phyloP scores from a whole-genome alignment of 2,329 filamentous ascomycete species.

The Coniella vitis region DNA sequence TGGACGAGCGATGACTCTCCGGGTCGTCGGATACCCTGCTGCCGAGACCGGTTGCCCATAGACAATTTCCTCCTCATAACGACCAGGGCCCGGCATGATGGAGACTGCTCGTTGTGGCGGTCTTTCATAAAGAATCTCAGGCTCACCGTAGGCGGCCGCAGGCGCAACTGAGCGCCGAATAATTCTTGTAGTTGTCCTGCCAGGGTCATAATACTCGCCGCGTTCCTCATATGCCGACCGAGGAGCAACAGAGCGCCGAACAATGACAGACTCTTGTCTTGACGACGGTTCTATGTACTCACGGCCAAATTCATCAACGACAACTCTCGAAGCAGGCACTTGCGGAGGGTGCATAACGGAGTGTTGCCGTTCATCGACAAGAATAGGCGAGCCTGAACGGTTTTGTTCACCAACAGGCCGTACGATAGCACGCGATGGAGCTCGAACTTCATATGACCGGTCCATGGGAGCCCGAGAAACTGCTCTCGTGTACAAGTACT shows the following conservation, averaged over 20 bases:
- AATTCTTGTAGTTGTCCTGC: slow-evolving; percentile 19
- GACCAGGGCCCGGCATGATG: slow-evolving; percentile 39
- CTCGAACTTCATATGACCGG: slow-evolving; percentile 34
- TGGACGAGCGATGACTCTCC: slow-evolving; percentile 56
- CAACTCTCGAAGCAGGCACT: slow-evolving; percentile 57
- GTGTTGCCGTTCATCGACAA: slow-evolving; percentile 37
- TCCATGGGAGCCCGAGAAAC: slow-evolving; percentile 36
- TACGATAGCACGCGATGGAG: slow-evolving; percentile 38
- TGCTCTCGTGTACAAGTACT: slow-evolving; percentile 33
- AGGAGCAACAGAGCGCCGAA: slow-evolving; percentile 48
- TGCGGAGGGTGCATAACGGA: slow-evolving; percentile 42
- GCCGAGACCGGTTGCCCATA: slow-evolving; percentile 48
- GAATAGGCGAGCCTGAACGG: slow-evolving; percentile 41
- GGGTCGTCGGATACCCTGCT: slow-evolving; percentile 35
- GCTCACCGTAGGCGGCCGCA: slow-evolving; percentile 35
- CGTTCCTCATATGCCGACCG: slow-evolving; percentile 24
- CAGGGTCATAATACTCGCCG: slow-evolving; percentile 18
- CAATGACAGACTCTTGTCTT: slow-evolving; percentile 27
- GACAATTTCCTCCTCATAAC: slow-evolving; percentile 42
- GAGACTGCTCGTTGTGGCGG: slow-evolving; percentile 40
- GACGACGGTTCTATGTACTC: slow-evolving; percentile 59
- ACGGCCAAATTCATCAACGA: slow-evolving; percentile 77
- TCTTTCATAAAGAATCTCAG: slow-evolving; percentile 61
- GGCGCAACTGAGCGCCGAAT: slow-evolving; percentile 46
- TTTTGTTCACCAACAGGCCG: slow-evolving; percentile 42